Conservation (phyloP, 768 basidiomycete species). For the Macrocybe gigantea region DNA sequence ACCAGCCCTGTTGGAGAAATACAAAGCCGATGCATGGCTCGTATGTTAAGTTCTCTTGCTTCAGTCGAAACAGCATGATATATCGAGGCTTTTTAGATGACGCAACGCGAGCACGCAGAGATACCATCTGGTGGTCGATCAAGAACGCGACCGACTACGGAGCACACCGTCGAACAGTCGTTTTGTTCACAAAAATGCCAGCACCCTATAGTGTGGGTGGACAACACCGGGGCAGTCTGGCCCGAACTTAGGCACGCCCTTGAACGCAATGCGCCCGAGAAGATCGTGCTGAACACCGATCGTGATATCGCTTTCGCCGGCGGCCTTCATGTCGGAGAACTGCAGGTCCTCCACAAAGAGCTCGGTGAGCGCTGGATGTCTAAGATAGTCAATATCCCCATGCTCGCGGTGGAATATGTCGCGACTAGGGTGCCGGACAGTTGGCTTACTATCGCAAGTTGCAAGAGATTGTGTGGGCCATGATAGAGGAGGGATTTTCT, state of each 20-base stretch:
- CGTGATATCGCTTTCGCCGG: conserved; percentile 40
- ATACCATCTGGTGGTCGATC: conserved; percentile 47
- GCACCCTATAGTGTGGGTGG: conserved; percentile 35
- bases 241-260: conserved; percentile 33
- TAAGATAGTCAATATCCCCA: conserved; percentile 33
- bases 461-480: conserved; percentile 47
- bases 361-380: conserved; percentile 37
- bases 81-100: conserved; percentile 24
- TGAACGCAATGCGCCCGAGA: conserved; percentile 27
- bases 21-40: conserved; percentile 38
- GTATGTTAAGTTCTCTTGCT: conserved; percentile 11
- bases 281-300: conserved; percentile 43
- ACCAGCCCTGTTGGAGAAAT: conserved; percentile 34
- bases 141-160: conserved; percentile 44
- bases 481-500: conserved; percentile 49
- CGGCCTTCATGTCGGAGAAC: conserved; percentile 46
- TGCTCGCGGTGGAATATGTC: conserved; percentile 44
- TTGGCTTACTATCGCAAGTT: conserved; percentile 36
- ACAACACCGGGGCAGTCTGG: conserved; percentile 46
- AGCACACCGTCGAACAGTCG: conserved; percentile 40
- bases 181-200: conserved; percentile 43
- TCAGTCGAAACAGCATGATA: neutral
- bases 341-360: conserved; percentile 26
- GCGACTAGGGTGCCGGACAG: conserved; percentile 35
- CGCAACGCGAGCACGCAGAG: conserved; percentile 46